Evolutionary conservation across 139 green algal genomes (phyloP).

Genomic region (Volvox reticuliferus): DNA sequence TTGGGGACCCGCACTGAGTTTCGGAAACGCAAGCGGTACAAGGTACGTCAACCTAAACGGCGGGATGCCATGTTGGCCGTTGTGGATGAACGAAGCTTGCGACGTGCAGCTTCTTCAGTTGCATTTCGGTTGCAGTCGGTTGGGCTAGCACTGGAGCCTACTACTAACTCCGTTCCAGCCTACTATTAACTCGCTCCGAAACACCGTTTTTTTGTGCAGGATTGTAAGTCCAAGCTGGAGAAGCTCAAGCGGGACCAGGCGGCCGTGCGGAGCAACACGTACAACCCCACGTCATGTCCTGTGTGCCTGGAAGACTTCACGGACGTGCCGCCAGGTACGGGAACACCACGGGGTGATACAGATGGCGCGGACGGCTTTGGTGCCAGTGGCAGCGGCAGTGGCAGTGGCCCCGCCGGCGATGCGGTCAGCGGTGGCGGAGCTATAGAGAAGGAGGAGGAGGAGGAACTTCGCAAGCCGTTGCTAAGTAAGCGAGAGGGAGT

Average conservation of each 20-base stretch:
- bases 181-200: too few relatives aligned
- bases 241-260: constrained; percentile 62
- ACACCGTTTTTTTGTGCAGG: not conserved
- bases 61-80: too few relatives aligned
- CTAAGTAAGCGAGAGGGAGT: not conserved
- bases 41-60: not conserved
- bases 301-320: constrained; percentile 70
- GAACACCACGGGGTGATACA: not conserved
- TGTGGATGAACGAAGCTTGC: too few relatives aligned
- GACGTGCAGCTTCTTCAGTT: too few relatives aligned
- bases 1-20: not conserved
- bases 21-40: constrained; percentile 27
- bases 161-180: too few relatives aligned
- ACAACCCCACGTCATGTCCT: constrained; percentile 62
- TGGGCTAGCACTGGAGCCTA: too few relatives aligned
- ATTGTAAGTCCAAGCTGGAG: constrained; percentile 52
- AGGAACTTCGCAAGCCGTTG: constrained; percentile 8
- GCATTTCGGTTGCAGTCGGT: too few relatives aligned
- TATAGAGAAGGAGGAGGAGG: not conserved
- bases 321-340: not conserved
- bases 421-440: not conserved
- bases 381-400: not conserved
- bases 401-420: not conserved
- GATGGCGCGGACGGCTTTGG: not conserved
- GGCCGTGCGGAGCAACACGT: constrained; percentile 28